Evolutionary conservation across 2,329 filamentous ascomycete genomes (phyloP), one percentile per base, ranked within the genome.

Genomic region (Xylariaceae sp.): DNA sequence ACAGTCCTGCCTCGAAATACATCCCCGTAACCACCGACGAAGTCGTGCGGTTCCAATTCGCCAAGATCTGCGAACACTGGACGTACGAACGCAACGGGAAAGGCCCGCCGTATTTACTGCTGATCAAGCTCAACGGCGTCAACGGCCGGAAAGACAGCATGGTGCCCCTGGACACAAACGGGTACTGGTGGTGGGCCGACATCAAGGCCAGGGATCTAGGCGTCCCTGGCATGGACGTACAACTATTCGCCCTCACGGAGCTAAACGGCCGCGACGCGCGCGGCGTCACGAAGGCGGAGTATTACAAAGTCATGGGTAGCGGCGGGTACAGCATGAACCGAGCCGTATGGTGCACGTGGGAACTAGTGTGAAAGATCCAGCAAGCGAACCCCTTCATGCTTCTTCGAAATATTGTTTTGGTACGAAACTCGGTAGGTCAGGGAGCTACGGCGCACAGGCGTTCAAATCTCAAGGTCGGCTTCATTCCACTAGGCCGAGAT

Each of bases 31-130:
- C 80, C 59, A 80, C 82, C 61, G 63, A 71, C 32, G 71, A 79
- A 39, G 71, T 78, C 1, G 74, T 94, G 26, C 82, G 89, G 15
- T 96, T 97, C 72, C 86, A 89, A 64, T 92, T 95, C 66, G 81
- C 81, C 49, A 87, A 88, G 54, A 66, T 86, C 10, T 97, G 92
- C 68, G 81, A 84, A 64, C 92, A 97, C 69, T 96, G 89, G 89
- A 84, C 84, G 41, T 76, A 85, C n/a, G 80, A 85, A 60, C 80
- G 78, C 56, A 79, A 88, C 58, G 88, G 87, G 0, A 71, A 76
- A 50, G 86, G 85, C 0, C 81, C 79, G 55, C 79, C 83, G 42
- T 88, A 85, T 53, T 73, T 91, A 42, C 83, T 92, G 64, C 72
- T 94, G 51, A 73, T 96, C 16, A 78, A 79, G 51, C 79, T 89